Evolutionary conservation across 306 rosid species (phyloP).

Genomic region (Sesbania bispinosa): DNA sequence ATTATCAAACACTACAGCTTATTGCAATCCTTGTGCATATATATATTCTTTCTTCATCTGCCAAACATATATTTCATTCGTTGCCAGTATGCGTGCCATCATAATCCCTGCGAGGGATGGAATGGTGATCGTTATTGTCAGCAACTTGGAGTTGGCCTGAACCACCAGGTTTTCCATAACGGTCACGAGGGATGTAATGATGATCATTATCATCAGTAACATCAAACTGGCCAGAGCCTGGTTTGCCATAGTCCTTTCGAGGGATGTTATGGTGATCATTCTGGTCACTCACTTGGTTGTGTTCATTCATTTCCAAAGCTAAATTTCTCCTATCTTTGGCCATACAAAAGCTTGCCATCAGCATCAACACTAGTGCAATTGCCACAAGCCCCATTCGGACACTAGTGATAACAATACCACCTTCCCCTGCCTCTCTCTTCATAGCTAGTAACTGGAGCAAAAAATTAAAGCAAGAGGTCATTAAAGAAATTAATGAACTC

Average conservation of each 20-base stretch:
- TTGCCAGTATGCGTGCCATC: background rate
- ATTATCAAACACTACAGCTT: too few species aligned
- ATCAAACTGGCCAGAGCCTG: background rate
- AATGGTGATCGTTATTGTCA: constrained; percentile 28
- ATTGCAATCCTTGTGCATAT: too few species aligned
- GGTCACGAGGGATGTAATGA: constrained; percentile 17
- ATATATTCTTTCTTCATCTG: background rate
- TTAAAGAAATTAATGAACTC: background rate
- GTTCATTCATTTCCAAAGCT: background rate
- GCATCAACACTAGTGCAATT: constrained; percentile 16
- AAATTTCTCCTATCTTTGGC: background rate
- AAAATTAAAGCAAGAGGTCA: background rate
- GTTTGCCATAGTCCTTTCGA: background rate
- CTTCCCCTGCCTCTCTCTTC: background rate
- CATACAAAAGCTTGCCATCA: constrained; percentile 18
- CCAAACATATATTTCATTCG: background rate
- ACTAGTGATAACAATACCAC: background rate
- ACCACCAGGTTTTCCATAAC: constrained; percentile 11
- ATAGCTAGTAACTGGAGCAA: background rate
- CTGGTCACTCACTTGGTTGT: too few species aligned
- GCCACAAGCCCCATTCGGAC: constrained; percentile 16
- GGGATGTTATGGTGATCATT: constrained; percentile 26
- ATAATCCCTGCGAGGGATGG: constrained; percentile 24
- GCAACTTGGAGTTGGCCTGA: background rate
- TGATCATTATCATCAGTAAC: background rate